phyloP scores from a whole-genome alignment of 495 filamentous ascomycete genomes.

The Aspergillus campestris region DNA sequence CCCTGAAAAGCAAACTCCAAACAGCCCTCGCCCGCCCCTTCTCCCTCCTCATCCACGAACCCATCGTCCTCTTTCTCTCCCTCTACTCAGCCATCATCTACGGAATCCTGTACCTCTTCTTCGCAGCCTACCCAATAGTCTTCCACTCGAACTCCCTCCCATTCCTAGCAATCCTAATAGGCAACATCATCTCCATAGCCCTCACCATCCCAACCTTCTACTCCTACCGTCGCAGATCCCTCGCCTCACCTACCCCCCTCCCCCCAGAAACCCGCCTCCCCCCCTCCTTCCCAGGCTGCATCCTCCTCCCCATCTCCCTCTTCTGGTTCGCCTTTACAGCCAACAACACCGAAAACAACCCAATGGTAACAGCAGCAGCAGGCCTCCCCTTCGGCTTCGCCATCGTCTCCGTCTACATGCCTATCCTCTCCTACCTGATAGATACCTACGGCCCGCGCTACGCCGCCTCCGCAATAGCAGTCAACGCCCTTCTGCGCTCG shows the following conservation, averaged over 20 bases:
- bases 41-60: conserved; percentile 20
- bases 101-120: conserved; percentile 58
- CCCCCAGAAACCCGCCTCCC: conserved; percentile 18
- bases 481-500: too few species aligned
- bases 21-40: conserved; percentile 21
- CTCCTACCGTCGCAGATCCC: conserved; percentile 9
- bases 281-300: neutral
- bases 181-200: conserved; percentile 46
- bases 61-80: conserved; percentile 45
- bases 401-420: too few species aligned
- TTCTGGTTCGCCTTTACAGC: too few species aligned
- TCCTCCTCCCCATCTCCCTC: neutral
- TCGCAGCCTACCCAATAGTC: conserved; percentile 52
- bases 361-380: too few species aligned
- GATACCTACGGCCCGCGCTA: too few species aligned
- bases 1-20: conserved; percentile 26
- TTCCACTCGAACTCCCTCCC: conserved; percentile 22
- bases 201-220: conserved; percentile 15
- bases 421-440: too few species aligned
- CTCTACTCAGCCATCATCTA: conserved; percentile 56
- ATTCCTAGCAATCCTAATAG: conserved; percentile 2
- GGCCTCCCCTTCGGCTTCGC: too few species aligned
- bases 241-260: neutral
- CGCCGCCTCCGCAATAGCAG: too few species aligned
- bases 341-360: too few species aligned